Conservation (phyloP, 1,139 yeast genomes). For the Spathaspora sp. region DNA sequence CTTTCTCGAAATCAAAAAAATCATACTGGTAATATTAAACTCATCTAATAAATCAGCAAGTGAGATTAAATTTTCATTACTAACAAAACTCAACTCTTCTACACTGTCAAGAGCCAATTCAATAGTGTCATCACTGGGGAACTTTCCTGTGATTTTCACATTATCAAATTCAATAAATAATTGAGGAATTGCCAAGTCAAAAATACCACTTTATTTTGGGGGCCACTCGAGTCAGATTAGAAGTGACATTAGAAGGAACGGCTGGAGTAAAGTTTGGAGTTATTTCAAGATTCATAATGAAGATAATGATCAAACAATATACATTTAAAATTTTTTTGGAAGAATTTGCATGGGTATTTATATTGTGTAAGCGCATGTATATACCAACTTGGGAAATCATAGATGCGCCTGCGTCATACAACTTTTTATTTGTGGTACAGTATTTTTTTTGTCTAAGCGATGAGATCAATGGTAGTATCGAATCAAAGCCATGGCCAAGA, state of each 20-base stretch:
- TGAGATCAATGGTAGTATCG: slow-evolving; percentile 1
- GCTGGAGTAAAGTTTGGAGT: slow-evolving; percentile 5
- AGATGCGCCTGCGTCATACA: neutral
- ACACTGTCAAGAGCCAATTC: slow-evolving; percentile 8
- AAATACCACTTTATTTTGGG: slow-evolving; percentile 18
- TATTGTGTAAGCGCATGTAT: slow-evolving; percentile 3
- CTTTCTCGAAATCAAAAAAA: slow-evolving; percentile 8
- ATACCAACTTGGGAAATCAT: neutral
- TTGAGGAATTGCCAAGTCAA: slow-evolving; percentile 18
- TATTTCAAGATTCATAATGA: slow-evolving; percentile 10
- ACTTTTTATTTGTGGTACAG: neutral
- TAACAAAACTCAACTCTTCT: neutral
- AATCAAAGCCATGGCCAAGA: slow-evolving; percentile 5
- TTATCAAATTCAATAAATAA: slow-evolving; percentile 10
- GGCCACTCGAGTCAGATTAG: slow-evolving; percentile 3
- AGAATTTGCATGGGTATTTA: neutral
- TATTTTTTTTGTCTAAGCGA: slow-evolving; percentile 3
- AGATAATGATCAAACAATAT: neutral
- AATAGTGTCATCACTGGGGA: slow-evolving; percentile 1
- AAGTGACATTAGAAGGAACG: slow-evolving; percentile 1
- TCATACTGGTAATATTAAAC: slow-evolving; percentile 8
- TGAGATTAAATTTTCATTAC: neutral
- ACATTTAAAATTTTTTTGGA: neutral
- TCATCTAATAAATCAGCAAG: slow-evolving; percentile 12
- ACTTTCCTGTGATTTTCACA: slow-evolving; percentile 5